Base-by-base conservation (phyloP, 495 filamentous ascomycete genomes). In the Aspergillus wentii region DNA sequence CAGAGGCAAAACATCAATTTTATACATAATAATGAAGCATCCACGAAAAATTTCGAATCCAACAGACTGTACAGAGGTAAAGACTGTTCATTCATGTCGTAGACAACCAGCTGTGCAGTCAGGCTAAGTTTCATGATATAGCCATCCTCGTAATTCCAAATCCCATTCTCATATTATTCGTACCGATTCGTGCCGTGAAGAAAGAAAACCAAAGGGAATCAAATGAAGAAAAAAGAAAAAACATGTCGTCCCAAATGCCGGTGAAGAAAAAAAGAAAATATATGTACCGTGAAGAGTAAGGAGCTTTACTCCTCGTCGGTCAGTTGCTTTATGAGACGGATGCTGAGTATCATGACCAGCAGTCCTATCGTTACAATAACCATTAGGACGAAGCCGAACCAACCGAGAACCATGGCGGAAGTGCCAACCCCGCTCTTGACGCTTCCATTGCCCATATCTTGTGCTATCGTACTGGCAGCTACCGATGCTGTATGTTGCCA, bases 281-380 rank as follows among this genome's bases (percentile, higher is more conserved):
- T 34, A 43, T 4, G 4, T 3, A 3, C 2, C 8, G 10, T 11
- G 22, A 30, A 6, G 22, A 25, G 11, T 25, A 25, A 25, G 22
- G 22, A 11, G 22, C 22, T 25, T 51, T 41, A 60, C 15, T 64
- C 63, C 3, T 74, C 71, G 41, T 76, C 72, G 8, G 72, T 74
- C 57, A 76, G 54, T 37, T 68, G 54, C 18, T 74, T 59, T 52
- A 92, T 61, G 19, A 94, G 67, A 21, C 76, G 73, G 48, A 95
- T 88, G 64, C 88, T 94, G 56, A 95, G 65, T 44, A 94, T 94
- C 91, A 97, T 97, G 46, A 96, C 83, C 25, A 97, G 69, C 59
- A 97, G 60, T 17, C 91, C 91, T 54, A 96, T 94, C 13, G 91
- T 95, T 19, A 95, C 88, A 22, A 96, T 80, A 38, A 96, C 91